Evolutionary conservation across 2,329 filamentous ascomycete species (phyloP), one percentile per base, ranked within the genome.

Genomic region (Parafenestella ontariensis): DNA sequence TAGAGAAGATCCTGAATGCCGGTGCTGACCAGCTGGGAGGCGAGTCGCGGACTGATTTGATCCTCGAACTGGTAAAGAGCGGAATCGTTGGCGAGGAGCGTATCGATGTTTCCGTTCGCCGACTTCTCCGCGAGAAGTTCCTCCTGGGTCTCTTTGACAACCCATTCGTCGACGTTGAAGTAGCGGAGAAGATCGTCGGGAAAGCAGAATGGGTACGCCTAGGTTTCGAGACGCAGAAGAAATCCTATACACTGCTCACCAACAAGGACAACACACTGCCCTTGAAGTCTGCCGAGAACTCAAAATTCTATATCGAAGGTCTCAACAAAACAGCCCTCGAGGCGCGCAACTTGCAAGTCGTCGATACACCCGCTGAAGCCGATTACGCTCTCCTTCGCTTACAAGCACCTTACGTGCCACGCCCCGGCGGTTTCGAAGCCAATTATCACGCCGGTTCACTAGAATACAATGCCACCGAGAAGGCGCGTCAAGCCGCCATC

Each of bases 21-120:
- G 82, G 82, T 0, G 79, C 78, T 29, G 82, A 85, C 53, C 82
- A 83, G 52, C 78, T 84, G 44, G 82, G 82, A 1, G 82, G 82
- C 10, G 82, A 85, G 61, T 60, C 73, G 3, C 67, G 78, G 0
- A 76, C 80, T 0, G 81, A 84, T 49, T 75, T 84, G 1, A 69
- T 84, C n/a, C 62, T 82, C 2, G 72, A 83, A 49, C 70, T 82
- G 0, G 80, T 83, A 0, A 60, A 75, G 1, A 72, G 76, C 42
- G 78, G 75, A 23, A 63, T 69, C n/a, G 62, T 80, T 11, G 58
- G 74, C 7, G 80, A 83, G 49, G 63, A 66, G 0, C 79, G 81
- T 11, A 65, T 84, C 3, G 77, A 84, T 46, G 48, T 69, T 7
- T 83, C 81, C 0, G 76, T 83, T 2, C 72, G 77, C 2, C 78